A percentile compares a stretch with the other conserved stretches of the same genome.
Conservation (phyloP, 2,329 filamentous ascomycete species). For the Hymenotorrendiella dingleyae region DNA sequence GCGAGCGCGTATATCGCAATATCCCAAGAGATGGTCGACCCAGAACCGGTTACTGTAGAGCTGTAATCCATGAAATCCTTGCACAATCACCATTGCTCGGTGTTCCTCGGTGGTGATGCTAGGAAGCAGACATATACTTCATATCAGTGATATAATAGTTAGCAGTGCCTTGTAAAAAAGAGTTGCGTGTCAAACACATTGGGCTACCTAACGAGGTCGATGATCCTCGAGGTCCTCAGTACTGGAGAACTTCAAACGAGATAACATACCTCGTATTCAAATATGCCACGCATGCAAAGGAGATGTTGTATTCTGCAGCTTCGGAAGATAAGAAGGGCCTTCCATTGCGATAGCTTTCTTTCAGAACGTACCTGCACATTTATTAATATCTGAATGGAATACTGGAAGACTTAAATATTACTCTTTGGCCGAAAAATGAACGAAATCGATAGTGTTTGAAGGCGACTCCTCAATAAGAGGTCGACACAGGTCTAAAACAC, state of each 20-base stretch:
- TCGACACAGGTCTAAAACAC: conserved; percentile 10
- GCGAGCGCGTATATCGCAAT: not conserved
- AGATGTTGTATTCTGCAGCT: conserved; percentile 7
- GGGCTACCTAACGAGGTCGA: too few relatives aligned
- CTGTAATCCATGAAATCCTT: conserved; percentile 11
- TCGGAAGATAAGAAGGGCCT: conserved; percentile 1
- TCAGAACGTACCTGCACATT: conserved; percentile 7
- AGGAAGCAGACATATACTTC: not conserved
- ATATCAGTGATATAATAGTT: too few relatives aligned
- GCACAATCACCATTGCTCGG: not conserved
- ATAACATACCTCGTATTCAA: too few relatives aligned
- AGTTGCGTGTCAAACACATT: too few relatives aligned
- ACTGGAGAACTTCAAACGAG: too few relatives aligned
- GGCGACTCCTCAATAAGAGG: conserved; percentile 12
- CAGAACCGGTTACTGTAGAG: conserved; percentile 7
- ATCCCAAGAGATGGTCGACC: conserved; percentile 6
- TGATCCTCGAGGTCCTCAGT: too few relatives aligned
- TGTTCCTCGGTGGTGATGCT: not conserved
- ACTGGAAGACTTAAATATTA: not conserved
- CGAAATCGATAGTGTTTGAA: conserved; percentile 10
- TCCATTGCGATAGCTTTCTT: conserved; percentile 2
- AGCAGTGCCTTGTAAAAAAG: too few relatives aligned
- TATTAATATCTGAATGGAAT: not conserved
- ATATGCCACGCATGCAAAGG: conserved; percentile 8
- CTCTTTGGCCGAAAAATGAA: conserved; percentile 15